phyloP scores from a whole-genome alignment of 805 yeast genomes.

The Pichia scutulata region DNA sequence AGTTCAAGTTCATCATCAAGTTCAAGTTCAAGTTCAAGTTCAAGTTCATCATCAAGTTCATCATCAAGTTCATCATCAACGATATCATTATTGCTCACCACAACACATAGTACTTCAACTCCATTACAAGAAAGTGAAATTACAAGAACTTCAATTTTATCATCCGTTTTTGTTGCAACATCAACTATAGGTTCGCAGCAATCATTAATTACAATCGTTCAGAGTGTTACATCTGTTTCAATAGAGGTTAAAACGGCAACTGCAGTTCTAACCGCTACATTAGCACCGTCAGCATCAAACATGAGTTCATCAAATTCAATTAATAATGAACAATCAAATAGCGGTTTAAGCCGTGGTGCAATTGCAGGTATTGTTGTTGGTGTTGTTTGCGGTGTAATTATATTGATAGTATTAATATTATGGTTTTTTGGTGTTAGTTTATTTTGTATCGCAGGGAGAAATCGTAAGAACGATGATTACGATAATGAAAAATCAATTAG shows the following conservation, averaged over 20 bases:
- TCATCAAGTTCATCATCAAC: slow-evolving; percentile 9
- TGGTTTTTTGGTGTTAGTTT: slow-evolving; percentile 12
- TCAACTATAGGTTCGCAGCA: slow-evolving; percentile 5
- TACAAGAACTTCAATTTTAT: slow-evolving; percentile 10
- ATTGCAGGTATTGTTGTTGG: slow-evolving; percentile 32
- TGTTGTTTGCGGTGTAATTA: slow-evolving; percentile 19
- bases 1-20: slow-evolving; percentile 11
- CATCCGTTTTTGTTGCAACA: slow-evolving; percentile 10
- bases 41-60: slow-evolving; percentile 13
- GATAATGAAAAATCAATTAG: slow-evolving; percentile 17
- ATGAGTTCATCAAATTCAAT: neutral
- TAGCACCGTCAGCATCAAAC: slow-evolving; percentile 4
- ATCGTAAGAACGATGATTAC: slow-evolving; percentile 12
- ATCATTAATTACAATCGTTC: slow-evolving; percentile 18
- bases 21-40: slow-evolving; percentile 10
- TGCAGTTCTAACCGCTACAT: slow-evolving; percentile 7
- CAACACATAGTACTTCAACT: slow-evolving; percentile 2
- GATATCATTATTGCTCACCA: neutral
- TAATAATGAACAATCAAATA: neutral
- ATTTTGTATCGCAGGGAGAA: slow-evolving; percentile 18
- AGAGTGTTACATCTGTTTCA: slow-evolving; percentile 17
- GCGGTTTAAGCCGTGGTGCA: slow-evolving; percentile 24
- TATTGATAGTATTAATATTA: slow-evolving; percentile 14
- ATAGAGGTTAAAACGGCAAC: slow-evolving; percentile 11
- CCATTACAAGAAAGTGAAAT: slow-evolving; percentile 10